Conservation (phyloP, 306 rosid genomes). For the Adenanthera pavonina region DNA sequence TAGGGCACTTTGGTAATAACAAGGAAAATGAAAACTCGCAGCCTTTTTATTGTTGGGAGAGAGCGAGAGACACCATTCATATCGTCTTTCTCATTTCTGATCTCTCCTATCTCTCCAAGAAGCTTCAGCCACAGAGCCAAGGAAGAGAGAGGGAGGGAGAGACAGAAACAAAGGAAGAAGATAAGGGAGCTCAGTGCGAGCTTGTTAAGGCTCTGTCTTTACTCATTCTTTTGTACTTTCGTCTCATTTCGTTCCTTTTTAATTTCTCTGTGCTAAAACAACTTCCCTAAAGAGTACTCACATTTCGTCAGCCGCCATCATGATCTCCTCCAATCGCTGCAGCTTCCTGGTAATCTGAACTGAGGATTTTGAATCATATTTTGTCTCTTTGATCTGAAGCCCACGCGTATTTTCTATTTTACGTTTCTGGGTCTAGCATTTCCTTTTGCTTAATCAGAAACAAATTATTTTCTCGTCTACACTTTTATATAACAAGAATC, state of each 20-base stretch:
- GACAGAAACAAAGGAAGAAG: conserved; percentile 16
- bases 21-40: not conserved
- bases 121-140: not conserved
- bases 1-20: conserved; percentile 8
- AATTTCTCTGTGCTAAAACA: not conserved
- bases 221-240: not conserved
- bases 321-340: conserved; percentile 60
- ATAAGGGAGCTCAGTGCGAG: conserved; percentile 15
- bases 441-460: not conserved
- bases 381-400: not conserved
- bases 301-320: conserved; percentile 46
- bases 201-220: conserved; percentile 34
- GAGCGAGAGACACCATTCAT: no score
- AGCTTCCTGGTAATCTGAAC: conserved; percentile 54
- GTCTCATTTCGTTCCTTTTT: not conserved
- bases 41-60: conserved; percentile 1
- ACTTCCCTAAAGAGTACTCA: conserved; percentile 48
- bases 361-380: not conserved
- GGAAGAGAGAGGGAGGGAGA: conserved; percentile 35
- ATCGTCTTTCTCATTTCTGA: not conserved
- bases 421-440: not conserved
- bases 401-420: not conserved
- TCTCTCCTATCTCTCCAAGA: not conserved
- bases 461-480: not conserved
- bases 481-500: conserved; percentile 5